Evolutionary conservation across 768 basidiomycete genomes (phyloP).

Genomic region (Neoboletus magnificus): DNA sequence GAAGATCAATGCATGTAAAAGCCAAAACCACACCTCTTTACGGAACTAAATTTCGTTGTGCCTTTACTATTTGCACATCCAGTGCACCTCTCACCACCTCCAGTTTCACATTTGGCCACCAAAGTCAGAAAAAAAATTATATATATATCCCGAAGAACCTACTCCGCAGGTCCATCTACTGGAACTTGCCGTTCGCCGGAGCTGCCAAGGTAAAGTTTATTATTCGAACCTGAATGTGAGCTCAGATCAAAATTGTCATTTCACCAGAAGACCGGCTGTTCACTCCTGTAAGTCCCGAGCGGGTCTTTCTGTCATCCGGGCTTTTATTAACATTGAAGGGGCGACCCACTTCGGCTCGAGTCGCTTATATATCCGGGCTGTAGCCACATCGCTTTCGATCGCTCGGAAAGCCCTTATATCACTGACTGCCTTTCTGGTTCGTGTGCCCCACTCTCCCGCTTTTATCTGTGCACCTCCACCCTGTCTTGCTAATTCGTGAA

Average conservation of each 20-base stretch:
- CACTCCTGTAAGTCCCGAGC: slow-evolving; percentile 26
- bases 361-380: slow-evolving; percentile 26
- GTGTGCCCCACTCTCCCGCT: slow-evolving; percentile 21
- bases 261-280: slow-evolving; percentile 20
- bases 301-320: slow-evolving; percentile 27
- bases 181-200: slow-evolving; percentile 28
- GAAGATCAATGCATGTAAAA: slow-evolving; percentile 33
- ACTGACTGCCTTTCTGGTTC: slow-evolving; percentile 21
- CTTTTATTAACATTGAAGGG: slow-evolving; percentile 26
- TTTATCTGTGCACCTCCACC: slow-evolving; percentile 13
- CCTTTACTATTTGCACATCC: slow-evolving; percentile 19
- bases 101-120: not conserved
- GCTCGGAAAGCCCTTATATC: slow-evolving; percentile 23
- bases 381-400: slow-evolving; percentile 26
- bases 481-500: slow-evolving; percentile 15
- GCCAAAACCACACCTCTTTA: slow-evolving; percentile 31
- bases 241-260: slow-evolving; percentile 25
- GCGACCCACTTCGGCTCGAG: slow-evolving; percentile 27
- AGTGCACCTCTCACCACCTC: slow-evolving; percentile 3
- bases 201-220: slow-evolving; percentile 31
- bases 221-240: slow-evolving; percentile 24
- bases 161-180: slow-evolving; percentile 24
- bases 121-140: slow-evolving; percentile 1
- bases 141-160: slow-evolving; percentile 15
- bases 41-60: slow-evolving; percentile 29